phyloP scores from a whole-genome alignment of 257 asterid genomes.

The Paraleonurus japonicus region DNA sequence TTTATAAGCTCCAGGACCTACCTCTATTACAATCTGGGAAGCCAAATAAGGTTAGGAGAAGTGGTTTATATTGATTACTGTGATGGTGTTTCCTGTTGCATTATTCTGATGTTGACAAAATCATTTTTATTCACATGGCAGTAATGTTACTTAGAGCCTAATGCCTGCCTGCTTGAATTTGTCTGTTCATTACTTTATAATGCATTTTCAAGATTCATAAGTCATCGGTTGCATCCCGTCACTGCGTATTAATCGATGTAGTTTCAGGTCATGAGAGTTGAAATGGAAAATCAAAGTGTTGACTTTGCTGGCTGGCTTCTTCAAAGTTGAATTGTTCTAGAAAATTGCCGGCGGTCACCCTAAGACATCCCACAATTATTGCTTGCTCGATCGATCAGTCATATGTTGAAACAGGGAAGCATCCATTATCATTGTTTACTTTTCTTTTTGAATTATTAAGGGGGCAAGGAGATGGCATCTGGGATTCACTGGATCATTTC shows the following conservation, averaged over 20 bases:
- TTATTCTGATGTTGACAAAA: background rate
- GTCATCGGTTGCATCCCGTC: background rate
- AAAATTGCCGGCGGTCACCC: constrained; percentile 10
- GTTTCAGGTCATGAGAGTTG: constrained; percentile 13
- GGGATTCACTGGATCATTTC: background rate
- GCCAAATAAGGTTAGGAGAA: background rate
- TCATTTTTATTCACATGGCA: background rate
- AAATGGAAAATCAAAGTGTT: constrained; percentile 7
- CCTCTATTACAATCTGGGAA: background rate
- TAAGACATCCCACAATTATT: constrained; percentile 3
- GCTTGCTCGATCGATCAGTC: background rate
- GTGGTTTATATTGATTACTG: background rate
- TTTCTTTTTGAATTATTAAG: background rate
- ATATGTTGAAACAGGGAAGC: constrained; percentile 6
- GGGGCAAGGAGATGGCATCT: constrained; percentile 13
- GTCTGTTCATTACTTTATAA: background rate
- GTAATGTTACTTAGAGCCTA: background rate
- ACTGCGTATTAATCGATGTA: background rate
- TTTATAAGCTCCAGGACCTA: background rate
- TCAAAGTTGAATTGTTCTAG: background rate
- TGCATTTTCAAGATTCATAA: background rate
- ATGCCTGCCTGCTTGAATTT: background rate
- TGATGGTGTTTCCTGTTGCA: background rate
- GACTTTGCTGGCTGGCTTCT: constrained; percentile 14
- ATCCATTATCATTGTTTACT: background rate